These are phyloP conservation scores for Pistacia vera DNA, from an alignment of 345 rosid genomes.

Conservation along the genomic window DNA sequence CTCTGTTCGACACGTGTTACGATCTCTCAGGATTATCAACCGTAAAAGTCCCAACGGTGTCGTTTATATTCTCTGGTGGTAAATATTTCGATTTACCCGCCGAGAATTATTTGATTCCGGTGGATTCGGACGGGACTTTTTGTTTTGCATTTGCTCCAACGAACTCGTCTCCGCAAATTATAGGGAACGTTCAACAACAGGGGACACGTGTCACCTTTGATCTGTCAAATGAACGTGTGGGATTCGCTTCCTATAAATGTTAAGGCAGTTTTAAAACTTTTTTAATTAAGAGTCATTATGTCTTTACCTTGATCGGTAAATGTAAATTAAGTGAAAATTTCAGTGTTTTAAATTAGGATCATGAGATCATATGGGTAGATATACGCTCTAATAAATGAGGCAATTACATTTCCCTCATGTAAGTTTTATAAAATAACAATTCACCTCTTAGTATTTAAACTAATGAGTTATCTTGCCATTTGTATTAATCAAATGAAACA, in stretches of 20 bases:
- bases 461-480: too few species aligned
- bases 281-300: not conserved
- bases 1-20: slow-evolving; percentile 88
- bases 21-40: slow-evolving; percentile 56
- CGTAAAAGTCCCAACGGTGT: slow-evolving; percentile 71
- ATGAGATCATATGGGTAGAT: too few species aligned
- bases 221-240: slow-evolving; percentile 57
- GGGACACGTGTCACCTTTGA: slow-evolving; percentile 86
- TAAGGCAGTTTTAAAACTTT: not conserved
- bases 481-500: too few species aligned
- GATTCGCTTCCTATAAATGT: slow-evolving; percentile 65
- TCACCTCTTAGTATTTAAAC: too few species aligned
- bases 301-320: not conserved
- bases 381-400: too few species aligned
- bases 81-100: slow-evolving; percentile 60
- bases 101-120: slow-evolving; percentile 72
- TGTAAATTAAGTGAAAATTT: too few species aligned
- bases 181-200: slow-evolving; percentile 93
- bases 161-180: slow-evolving; percentile 68
- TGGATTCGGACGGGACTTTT: slow-evolving; percentile 64
- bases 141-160: slow-evolving; percentile 94
- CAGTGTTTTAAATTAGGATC: too few species aligned
- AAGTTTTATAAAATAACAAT: too few species aligned
- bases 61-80: slow-evolving; percentile 62
- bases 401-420: too few species aligned